Evolutionary conservation across 2,329 filamentous ascomycete genomes (phyloP).

Genomic region (Helicocarpus griseus): DNA sequence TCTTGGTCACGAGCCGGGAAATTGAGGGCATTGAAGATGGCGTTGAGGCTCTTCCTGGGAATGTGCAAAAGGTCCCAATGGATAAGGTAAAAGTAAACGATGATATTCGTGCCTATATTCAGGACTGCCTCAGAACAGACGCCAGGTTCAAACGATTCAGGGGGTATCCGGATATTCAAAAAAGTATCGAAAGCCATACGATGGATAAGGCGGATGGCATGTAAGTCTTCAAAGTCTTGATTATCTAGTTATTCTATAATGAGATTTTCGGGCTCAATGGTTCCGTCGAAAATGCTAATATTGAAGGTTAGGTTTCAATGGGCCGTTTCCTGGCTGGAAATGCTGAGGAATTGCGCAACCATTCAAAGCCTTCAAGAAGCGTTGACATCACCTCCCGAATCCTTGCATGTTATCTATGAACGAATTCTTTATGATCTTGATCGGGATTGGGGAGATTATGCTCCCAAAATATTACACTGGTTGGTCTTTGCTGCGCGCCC

Average conservation of each 20-base stretch:
- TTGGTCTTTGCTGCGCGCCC: slow-evolving; percentile 18
- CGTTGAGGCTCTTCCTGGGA: not conserved
- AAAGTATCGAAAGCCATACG: not conserved
- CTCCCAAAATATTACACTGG: slow-evolving; percentile 18
- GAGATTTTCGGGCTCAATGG: no score
- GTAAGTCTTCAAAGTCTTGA: slow-evolving; percentile 4
- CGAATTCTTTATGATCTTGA: slow-evolving; percentile 19
- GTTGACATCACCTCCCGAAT: slow-evolving; percentile 1
- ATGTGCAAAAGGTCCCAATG: not conserved
- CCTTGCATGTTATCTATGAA: slow-evolving; percentile 18
- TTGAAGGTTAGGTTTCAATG: not conserved
- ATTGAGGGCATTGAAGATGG: slow-evolving; percentile 10
- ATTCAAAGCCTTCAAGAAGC: not conserved
- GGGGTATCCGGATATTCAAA: not conserved
- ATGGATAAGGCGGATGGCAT: slow-evolving; percentile 7
- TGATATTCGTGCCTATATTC: not conserved
- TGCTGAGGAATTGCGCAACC: not conserved
- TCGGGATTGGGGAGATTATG: slow-evolving; percentile 10
- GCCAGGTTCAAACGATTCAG: not conserved
- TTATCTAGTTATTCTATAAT: no score
- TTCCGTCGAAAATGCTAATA: not conserved
- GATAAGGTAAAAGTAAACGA: not conserved
- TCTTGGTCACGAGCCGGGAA: slow-evolving; percentile 11
- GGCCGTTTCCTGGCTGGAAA: not conserved
- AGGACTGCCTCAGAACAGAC: not conserved